These are phyloP conservation scores for Rhypophila decipiens DNA, from an alignment of 495 filamentous ascomycete species.

Conservation along the genomic window DNA sequence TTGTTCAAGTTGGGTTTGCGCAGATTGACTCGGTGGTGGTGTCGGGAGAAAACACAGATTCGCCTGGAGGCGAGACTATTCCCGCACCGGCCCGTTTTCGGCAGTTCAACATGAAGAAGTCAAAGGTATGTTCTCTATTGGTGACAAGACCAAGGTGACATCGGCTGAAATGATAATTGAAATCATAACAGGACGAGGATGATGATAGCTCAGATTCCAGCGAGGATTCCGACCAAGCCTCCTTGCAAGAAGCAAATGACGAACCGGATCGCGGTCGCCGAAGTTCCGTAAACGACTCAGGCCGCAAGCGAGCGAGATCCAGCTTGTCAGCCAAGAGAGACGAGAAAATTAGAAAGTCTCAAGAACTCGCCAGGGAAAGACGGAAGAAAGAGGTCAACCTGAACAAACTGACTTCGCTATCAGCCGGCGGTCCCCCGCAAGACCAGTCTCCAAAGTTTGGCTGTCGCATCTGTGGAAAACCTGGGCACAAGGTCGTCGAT, in stretches of 20 bases:
- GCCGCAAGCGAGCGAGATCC: conserved; percentile 14
- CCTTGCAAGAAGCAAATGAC: conserved; percentile 2
- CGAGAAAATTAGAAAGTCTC: conserved; percentile 35
- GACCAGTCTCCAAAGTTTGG: conserved; percentile 6
- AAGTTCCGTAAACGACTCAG: background rate
- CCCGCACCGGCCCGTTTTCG: conserved; percentile 15
- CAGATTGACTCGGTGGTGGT: conserved; percentile 33
- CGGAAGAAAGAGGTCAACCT: conserved; percentile 55
- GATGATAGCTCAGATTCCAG: background rate
- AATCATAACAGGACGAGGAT: conserved; percentile 1
- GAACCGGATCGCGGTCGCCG: conserved; percentile 15
- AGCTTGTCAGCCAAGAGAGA: conserved; percentile 23
- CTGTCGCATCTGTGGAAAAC: conserved; percentile 23
- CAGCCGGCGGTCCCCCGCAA: conserved; percentile 24
- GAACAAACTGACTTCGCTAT: conserved; percentile 46
- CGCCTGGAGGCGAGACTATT: conserved; percentile 3
- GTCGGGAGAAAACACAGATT: conserved; percentile 2
- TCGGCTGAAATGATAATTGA: conserved; percentile 14
- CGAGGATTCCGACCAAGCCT: conserved; percentile 2
- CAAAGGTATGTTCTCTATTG: conserved; percentile 20
- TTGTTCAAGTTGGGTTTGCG: conserved; percentile 44
- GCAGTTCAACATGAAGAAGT: conserved; percentile 39
- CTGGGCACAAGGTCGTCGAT: conserved; percentile 16
- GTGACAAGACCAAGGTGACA: conserved; percentile 8
- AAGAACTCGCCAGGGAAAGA: conserved; percentile 42